Evolutionary conservation across 352 stramenopile species (phyloP).

Genomic region (Globisporangium paddicum): DNA sequence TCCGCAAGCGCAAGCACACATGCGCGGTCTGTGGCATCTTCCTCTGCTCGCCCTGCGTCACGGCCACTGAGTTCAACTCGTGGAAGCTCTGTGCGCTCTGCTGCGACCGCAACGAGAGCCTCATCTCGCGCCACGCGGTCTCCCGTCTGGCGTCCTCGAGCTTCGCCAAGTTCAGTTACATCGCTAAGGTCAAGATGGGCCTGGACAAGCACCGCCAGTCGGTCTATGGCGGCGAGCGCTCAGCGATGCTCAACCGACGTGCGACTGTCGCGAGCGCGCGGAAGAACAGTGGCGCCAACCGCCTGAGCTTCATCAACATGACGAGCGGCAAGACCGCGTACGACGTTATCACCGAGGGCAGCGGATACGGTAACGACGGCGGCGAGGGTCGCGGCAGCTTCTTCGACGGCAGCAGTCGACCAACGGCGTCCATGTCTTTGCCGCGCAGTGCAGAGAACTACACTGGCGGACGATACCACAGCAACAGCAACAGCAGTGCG

Average conservation of each 20-base stretch:
- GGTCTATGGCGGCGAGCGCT: slow-evolving; percentile 14
- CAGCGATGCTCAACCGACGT: slow-evolving; percentile 14
- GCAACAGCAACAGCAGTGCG: slow-evolving; percentile 6
- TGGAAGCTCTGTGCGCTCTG: slow-evolving; percentile 62
- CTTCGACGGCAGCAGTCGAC: slow-evolving; percentile 8
- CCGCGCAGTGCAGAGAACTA: neutral
- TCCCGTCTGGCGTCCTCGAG: slow-evolving; percentile 38
- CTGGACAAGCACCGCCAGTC: slow-evolving; percentile 16
- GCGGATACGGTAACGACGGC: neutral
- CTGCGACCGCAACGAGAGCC: slow-evolving; percentile 55
- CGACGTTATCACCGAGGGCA: slow-evolving; percentile 14
- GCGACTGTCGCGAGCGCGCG: slow-evolving; percentile 12
- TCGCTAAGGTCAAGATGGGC: slow-evolving; percentile 19
- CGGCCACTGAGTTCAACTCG: slow-evolving; percentile 51
- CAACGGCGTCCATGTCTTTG: slow-evolving; percentile 2
- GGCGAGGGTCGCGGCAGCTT: slow-evolving; percentile 12
- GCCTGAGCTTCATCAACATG: slow-evolving; percentile 14
- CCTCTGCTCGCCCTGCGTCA: slow-evolving; percentile 54
- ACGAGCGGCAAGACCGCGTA: slow-evolving; percentile 18
- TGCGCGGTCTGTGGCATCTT: slow-evolving; percentile 63
- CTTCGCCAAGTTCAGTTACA: slow-evolving; percentile 19
- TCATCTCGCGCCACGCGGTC: slow-evolving; percentile 50
- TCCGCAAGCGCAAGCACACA: slow-evolving; percentile 52
- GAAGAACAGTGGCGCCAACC: slow-evolving; percentile 13
- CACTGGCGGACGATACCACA: neutral